A percentile compares a stretch with the other conserved stretches of the same genome.
phyloP scores from a whole-genome alignment of 192 early-diverging fungal species.

The Allomyces javanicus region DNA sequence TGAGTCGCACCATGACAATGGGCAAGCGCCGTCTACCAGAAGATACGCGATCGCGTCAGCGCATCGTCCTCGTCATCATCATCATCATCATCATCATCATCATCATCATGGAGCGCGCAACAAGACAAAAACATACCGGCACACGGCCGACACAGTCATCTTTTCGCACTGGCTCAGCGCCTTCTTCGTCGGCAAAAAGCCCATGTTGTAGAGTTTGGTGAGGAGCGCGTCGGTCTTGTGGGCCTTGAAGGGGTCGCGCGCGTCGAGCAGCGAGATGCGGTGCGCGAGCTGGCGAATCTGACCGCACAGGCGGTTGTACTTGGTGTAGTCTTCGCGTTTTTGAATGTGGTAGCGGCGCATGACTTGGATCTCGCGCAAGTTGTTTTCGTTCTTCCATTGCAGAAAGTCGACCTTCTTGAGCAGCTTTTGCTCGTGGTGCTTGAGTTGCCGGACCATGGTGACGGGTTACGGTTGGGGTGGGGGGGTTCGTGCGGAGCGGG shows the following conservation, averaged over 20 bases:
- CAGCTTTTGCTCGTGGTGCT: constrained; percentile 88
- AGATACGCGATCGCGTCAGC: not conserved
- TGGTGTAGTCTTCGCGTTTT: constrained; percentile 56
- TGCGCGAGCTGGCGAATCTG: constrained; percentile 65
- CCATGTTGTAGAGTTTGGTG: constrained; percentile 71
- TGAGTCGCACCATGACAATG: constrained; percentile 80
- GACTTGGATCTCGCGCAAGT: constrained; percentile 61
- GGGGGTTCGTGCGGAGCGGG: too few relatives aligned
- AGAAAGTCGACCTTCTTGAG: constrained; percentile 90
- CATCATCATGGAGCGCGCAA: too few relatives aligned
- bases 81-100: too few relatives aligned
- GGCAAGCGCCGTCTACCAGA: constrained; percentile 50
- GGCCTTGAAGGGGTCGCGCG: constrained; percentile 57
- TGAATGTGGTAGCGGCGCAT: constrained; percentile 75
- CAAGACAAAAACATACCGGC: constrained; percentile 23
- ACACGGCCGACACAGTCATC: constrained; percentile 70
- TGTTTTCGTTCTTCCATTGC: constrained; percentile 69
- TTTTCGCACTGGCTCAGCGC: constrained; percentile 58
- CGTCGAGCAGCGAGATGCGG: constrained; percentile 62
- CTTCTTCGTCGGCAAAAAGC: constrained; percentile 55
- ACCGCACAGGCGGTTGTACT: constrained; percentile 65
- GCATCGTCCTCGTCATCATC: too few relatives aligned
- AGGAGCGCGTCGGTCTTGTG: constrained; percentile 57
- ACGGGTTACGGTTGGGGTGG: too few relatives aligned
- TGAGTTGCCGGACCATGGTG: constrained; percentile 39